These are phyloP conservation scores for Pseudozyma tsukubaensis DNA, from an alignment of 1,284 basidiomycete species.

Conservation along the genomic window DNA sequence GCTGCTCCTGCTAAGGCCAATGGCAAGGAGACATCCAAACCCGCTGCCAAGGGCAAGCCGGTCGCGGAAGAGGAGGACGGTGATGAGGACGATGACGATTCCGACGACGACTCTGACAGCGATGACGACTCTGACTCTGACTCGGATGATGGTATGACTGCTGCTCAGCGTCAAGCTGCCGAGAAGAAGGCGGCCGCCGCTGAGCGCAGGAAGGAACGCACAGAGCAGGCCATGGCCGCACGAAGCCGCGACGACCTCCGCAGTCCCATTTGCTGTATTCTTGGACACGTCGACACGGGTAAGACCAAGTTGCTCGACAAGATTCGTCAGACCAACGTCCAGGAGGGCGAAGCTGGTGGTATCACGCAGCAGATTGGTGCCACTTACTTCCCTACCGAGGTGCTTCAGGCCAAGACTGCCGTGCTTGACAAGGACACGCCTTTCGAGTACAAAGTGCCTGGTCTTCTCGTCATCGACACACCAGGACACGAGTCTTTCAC, in stretches of 20 bases:
- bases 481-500: slow-evolving; percentile 99
- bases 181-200: slow-evolving; percentile 86
- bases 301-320: slow-evolving; percentile 99
- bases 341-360: slow-evolving; percentile 99
- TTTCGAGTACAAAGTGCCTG: slow-evolving; percentile 96
- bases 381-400: slow-evolving; percentile 99
- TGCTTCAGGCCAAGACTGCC: slow-evolving; percentile 90
- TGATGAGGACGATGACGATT: slow-evolving; percentile 34
- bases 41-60: slow-evolving; percentile 20
- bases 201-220: slow-evolving; percentile 81
- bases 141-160: slow-evolving; percentile 68
- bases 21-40: slow-evolving; percentile 8
- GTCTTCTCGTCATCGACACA: slow-evolving; percentile 96
- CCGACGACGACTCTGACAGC: slow-evolving; percentile 71
- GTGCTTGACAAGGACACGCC: slow-evolving; percentile 87
- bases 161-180: slow-evolving; percentile 74
- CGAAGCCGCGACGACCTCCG: slow-evolving; percentile 90
- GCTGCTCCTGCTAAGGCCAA: slow-evolving; percentile 15
- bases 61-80: slow-evolving; percentile 13
- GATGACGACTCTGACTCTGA: slow-evolving; percentile 70
- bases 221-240: slow-evolving; percentile 86
- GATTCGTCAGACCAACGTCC: slow-evolving; percentile 99
- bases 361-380: slow-evolving; percentile 99
- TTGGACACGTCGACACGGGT: slow-evolving; percentile 99
- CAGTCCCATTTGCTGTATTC: slow-evolving; percentile 97